phyloP scores from a whole-genome alignment of 1,139 yeast genomes.

The Hyphopichia wangnamkhiaoensis region DNA sequence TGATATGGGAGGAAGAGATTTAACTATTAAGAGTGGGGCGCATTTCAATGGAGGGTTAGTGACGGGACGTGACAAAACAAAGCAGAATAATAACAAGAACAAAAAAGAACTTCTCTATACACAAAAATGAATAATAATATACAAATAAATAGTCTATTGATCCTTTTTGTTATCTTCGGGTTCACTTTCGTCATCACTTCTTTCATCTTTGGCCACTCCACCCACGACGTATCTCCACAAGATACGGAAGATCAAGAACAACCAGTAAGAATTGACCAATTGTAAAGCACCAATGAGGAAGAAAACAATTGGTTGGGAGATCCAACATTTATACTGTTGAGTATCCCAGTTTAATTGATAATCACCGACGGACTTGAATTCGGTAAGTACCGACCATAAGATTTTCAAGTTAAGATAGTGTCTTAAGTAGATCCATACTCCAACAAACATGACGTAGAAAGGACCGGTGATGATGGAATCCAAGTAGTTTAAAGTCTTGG shows the following conservation, averaged over 20 bases:
- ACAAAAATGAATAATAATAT: too few species aligned
- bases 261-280: slow-evolving; percentile 85
- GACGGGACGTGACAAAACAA: too few species aligned
- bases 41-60: not conserved
- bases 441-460: slow-evolving; percentile 66
- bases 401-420: slow-evolving; percentile 81
- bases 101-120: too few species aligned
- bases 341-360: slow-evolving; percentile 83
- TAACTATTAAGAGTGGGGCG: too few species aligned
- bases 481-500: slow-evolving; percentile 83
- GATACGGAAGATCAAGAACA: slow-evolving; percentile 77
- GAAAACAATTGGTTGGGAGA: slow-evolving; percentile 89
- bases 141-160: slow-evolving; percentile 18
- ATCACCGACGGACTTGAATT: slow-evolving; percentile 81
- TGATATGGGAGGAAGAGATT: too few species aligned
- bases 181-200: slow-evolving; percentile 84
- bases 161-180: slow-evolving; percentile 41
- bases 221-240: slow-evolving; percentile 62
- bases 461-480: slow-evolving; percentile 66
- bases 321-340: slow-evolving; percentile 94
- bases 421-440: slow-evolving; percentile 83
- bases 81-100: not conserved
- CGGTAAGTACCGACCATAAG: slow-evolving; percentile 86
- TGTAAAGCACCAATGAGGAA: slow-evolving; percentile 76
- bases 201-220: slow-evolving; percentile 71